Evolutionary conservation across 1,139 yeast species (phyloP).

Genomic region (Yarrowia galli): DNA sequence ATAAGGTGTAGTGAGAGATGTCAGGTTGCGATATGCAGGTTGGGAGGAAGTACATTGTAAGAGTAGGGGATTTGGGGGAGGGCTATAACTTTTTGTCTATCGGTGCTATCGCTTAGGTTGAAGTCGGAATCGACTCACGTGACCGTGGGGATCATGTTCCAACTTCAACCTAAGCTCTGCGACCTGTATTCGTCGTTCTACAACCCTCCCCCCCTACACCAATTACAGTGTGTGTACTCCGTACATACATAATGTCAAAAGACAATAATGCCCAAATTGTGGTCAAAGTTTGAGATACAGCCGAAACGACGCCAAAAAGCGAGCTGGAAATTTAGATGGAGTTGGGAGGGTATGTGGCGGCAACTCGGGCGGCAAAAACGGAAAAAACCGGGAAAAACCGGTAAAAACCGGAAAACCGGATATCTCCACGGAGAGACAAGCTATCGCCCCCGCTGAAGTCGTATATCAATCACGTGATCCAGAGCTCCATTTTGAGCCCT

Average conservation of each 20-base stretch:
- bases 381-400: not conserved
- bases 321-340: too few species aligned
- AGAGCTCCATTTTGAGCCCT: not conserved
- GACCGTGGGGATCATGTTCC: not conserved
- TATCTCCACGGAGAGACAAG: not conserved
- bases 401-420: not conserved
- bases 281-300: slow-evolving; percentile 10
- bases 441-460: too few species aligned
- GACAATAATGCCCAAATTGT: not conserved
- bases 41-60: not conserved
- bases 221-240: not conserved
- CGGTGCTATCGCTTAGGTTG: too few species aligned
- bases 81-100: too few species aligned
- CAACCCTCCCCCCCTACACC: not conserved
- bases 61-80: not conserved
- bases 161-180: not conserved
- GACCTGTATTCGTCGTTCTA: not conserved
- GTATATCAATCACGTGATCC: too few species aligned
- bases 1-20: too few species aligned
- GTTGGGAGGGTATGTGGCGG: too few species aligned
- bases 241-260: not conserved
- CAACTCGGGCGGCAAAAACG: too few species aligned
- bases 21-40: slow-evolving; percentile 32
- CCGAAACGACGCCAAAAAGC: not conserved
- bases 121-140: not conserved